Conservation (phyloP, 306 rosid genomes). For the Gleditsia sinensis region DNA sequence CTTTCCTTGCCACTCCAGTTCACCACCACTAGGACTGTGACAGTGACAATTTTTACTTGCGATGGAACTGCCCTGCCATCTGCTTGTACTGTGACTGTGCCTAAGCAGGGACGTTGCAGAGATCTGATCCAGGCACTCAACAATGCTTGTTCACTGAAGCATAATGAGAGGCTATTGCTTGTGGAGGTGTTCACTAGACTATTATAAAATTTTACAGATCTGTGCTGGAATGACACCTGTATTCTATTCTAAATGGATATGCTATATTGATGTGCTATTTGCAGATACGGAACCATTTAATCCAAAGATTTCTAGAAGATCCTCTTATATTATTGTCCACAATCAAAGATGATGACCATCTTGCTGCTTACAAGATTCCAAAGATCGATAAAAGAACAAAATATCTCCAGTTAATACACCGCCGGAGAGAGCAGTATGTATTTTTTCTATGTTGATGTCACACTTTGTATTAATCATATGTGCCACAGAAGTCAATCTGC, state of each 20-base stretch:
- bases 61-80: conserved; percentile 81
- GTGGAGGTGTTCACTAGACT: conserved; percentile 67
- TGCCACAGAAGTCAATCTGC: conserved; percentile 17
- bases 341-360: conserved; percentile 84
- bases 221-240: conserved; percentile 16
- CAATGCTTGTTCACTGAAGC: conserved; percentile 85
- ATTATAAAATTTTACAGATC: conserved; percentile 17
- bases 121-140: conserved; percentile 92
- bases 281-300: conserved; percentile 77
- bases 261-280: conserved; percentile 27
- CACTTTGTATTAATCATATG: conserved; percentile 13
- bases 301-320: conserved; percentile 85
- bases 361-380: conserved; percentile 80
- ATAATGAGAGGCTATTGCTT: conserved; percentile 74
- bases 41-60: conserved; percentile 74
- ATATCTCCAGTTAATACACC: conserved; percentile 88
- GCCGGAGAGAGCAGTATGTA: conserved; percentile 81
- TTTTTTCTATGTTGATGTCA: conserved; percentile 4
- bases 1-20: conserved; percentile 94
- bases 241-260: conserved; percentile 28
- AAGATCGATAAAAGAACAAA: conserved; percentile 69
- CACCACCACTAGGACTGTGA: conserved; percentile 71
- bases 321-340: conserved; percentile 75
- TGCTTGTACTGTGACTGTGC: conserved; percentile 78
- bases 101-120: conserved; percentile 94